A percentile compares a stretch with the other conserved stretches of the same genome.
These are phyloP conservation scores for Aegilops longissima DNA, from an alignment of 176 grass and related monocot genomes.

Conservation along the genomic window DNA sequence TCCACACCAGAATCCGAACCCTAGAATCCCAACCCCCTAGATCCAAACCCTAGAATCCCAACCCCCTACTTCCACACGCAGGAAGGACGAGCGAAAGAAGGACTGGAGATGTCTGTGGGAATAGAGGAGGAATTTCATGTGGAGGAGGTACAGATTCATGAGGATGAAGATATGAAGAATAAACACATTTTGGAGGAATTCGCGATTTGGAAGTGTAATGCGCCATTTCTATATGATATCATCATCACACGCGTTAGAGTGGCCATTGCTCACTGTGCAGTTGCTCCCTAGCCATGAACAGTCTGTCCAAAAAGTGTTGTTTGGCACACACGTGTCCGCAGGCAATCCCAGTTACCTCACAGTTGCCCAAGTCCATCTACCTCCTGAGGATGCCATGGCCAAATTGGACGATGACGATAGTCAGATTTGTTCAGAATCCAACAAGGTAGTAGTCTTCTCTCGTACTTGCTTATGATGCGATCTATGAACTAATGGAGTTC, in stretches of 20 bases:
- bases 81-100: not conserved
- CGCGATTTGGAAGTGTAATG: conserved; percentile 48
- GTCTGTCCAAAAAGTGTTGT: conserved; percentile 57
- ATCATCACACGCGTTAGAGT: conserved; percentile 52
- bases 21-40: conserved; percentile 21
- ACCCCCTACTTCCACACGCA: not conserved
- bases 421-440: conserved; percentile 25
- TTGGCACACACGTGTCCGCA: not conserved
- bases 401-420: conserved; percentile 40
- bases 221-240: conserved; percentile 57
- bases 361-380: conserved; percentile 43
- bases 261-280: conserved; percentile 67
- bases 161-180: conserved; percentile 8
- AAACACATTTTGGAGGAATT: conserved; percentile 33
- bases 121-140: not conserved
- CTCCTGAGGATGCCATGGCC: conserved; percentile 42
- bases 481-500: not conserved
- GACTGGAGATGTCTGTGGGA: not conserved
- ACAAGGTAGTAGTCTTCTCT: conserved; percentile 24
- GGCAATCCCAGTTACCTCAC: not conserved
- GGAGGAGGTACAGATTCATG: conserved; percentile 23
- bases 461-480: not conserved
- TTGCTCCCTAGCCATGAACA: conserved; percentile 65
- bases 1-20: conserved; percentile 16
- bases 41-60: conserved; percentile 24